A percentile compares a stretch with the other conserved stretches of the same genome.
Evolutionary conservation across 164 flowering plant genomes (phyloP).

Genomic region (Vitis rotundifolia): DNA sequence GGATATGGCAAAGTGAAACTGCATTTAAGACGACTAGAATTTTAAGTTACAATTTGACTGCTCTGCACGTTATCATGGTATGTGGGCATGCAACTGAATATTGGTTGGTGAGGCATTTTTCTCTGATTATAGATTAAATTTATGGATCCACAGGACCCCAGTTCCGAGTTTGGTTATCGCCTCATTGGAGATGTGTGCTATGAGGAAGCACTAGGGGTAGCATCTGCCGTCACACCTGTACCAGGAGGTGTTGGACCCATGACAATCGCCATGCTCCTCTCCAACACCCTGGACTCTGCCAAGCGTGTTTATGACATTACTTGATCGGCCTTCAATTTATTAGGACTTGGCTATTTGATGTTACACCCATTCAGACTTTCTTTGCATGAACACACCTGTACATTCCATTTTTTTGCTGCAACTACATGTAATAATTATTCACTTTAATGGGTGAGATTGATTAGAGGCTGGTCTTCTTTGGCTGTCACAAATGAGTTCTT

Average conservation of each 20-base stretch:
- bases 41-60: neutral
- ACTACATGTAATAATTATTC: too few relatives aligned
- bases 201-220: slow-evolving; percentile 78
- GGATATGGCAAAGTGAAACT: neutral
- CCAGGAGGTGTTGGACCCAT: slow-evolving; percentile 98
- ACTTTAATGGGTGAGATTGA: too few relatives aligned
- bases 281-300: slow-evolving; percentile 78
- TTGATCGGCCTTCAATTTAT: slow-evolving; percentile 2
- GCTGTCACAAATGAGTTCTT: too few relatives aligned
- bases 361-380: too few relatives aligned
- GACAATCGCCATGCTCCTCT: slow-evolving; percentile 96
- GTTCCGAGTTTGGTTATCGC: slow-evolving; percentile 57
- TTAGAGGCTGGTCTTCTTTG: too few relatives aligned
- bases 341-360: too few relatives aligned
- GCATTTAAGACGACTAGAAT: too few relatives aligned
- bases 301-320: slow-evolving; percentile 42
- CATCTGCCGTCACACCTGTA: slow-evolving; percentile 82
- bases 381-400: too few relatives aligned
- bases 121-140: neutral
- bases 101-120: neutral
- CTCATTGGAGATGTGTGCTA: slow-evolving; percentile 82
- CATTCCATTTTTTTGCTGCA: too few relatives aligned
- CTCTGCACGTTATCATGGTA: too few relatives aligned
- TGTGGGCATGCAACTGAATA: neutral
- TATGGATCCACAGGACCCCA: slow-evolving; percentile 1